phyloP scores from a whole-genome alignment of 768 basidiomycete genomes.

The Trametes gibbosa region DNA sequence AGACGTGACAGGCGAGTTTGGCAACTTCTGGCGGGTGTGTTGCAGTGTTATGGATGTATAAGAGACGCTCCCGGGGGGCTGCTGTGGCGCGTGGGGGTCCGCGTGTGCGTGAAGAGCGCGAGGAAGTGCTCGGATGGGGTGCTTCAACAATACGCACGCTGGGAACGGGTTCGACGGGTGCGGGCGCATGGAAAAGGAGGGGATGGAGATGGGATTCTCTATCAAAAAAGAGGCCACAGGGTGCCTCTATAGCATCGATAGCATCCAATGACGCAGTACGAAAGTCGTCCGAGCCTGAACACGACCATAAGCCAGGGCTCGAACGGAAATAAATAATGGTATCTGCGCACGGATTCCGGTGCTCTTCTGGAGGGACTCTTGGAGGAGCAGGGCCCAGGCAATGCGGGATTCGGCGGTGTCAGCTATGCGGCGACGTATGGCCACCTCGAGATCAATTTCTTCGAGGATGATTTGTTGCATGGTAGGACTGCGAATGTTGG shows the following conservation, averaged over 20 bases:
- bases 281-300: conserved; percentile 26
- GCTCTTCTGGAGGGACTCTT: conserved; percentile 32
- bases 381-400: conserved; percentile 43
- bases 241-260: conserved; percentile 39
- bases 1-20: conserved; percentile 43
- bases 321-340: not conserved
- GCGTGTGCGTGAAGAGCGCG: conserved; percentile 20
- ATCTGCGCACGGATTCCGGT: conserved; percentile 1
- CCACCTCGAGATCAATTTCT: conserved; percentile 44
- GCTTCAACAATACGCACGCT: not conserved
- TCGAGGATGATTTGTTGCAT: conserved; percentile 31
- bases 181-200: not conserved
- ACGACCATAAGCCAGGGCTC: not conserved
- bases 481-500: not conserved
- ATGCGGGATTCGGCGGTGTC: conserved; percentile 44
- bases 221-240: conserved; percentile 38
- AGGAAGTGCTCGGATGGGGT: not conserved
- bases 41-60: conserved; percentile 39
- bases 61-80: conserved; percentile 32
- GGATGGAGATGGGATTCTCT: conserved; percentile 22
- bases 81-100: conserved; percentile 15
- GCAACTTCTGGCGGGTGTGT: conserved; percentile 32
- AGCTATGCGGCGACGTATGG: conserved; percentile 39
- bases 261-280: conserved; percentile 43
- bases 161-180: not conserved